Conservation (phyloP, 1,139 yeast species). For the Blastobotrys ciferrii region DNA sequence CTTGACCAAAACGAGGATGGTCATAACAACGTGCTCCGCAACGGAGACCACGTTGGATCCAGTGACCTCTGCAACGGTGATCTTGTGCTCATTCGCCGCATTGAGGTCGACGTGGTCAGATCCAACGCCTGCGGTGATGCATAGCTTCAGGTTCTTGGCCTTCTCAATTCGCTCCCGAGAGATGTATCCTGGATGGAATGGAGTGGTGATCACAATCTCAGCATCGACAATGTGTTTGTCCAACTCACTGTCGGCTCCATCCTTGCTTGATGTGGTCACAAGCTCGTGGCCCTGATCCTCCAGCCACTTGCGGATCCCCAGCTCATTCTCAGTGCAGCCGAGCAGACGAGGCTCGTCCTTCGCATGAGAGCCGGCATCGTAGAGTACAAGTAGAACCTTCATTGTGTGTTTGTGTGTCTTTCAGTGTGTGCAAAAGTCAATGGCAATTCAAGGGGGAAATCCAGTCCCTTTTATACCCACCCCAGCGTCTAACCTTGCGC, state of each 20-base stretch:
- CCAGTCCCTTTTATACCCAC: background rate
- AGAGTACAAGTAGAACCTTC: conserved; percentile 35
- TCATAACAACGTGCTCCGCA: conserved; percentile 79
- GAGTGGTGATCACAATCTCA: conserved; percentile 76
- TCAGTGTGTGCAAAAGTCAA: background rate
- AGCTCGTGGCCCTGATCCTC: conserved; percentile 67
- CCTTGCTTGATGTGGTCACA: conserved; percentile 67
- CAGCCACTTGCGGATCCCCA: conserved; percentile 65
- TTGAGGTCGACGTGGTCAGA: conserved; percentile 76
- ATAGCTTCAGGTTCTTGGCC: conserved; percentile 70
- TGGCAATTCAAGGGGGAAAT: too few species aligned
- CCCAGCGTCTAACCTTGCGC: background rate
- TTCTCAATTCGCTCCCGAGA: conserved; percentile 62
- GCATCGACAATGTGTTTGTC: conserved; percentile 69
- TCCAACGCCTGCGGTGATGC: conserved; percentile 83
- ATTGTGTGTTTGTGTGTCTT: conserved; percentile 16
- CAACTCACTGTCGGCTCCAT: conserved; percentile 57
- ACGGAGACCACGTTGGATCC: conserved; percentile 80
- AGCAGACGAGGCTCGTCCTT: conserved; percentile 56
- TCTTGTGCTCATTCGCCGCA: conserved; percentile 62
- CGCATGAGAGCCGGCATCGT: conserved; percentile 49
- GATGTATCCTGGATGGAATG: conserved; percentile 80
- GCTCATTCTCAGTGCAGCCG: conserved; percentile 74
- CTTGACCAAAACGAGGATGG: conserved; percentile 67
- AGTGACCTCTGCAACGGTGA: conserved; percentile 76